Conservation (phyloP, 78 protist genomes). For the Polysphondylium violaceum region DNA sequence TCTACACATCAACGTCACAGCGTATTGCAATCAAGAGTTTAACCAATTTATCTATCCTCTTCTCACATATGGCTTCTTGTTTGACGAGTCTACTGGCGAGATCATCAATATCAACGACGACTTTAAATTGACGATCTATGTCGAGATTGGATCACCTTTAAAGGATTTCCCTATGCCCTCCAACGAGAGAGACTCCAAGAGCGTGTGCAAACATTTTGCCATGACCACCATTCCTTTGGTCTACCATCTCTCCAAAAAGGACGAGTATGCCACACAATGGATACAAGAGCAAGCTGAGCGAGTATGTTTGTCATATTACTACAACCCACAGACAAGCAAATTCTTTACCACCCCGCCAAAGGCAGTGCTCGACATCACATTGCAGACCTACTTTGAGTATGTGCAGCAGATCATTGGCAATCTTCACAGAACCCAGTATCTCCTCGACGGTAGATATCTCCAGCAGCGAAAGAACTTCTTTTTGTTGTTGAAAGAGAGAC, state of each 20-base stretch:
- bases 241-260: background rate
- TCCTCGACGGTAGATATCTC: background rate
- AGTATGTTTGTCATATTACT: constrained; percentile 18
- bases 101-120: background rate
- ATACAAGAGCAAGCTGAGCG: background rate
- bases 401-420: background rate
- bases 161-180: too few species aligned
- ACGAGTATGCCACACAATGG: constrained; percentile 18
- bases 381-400: background rate
- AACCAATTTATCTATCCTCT: constrained; percentile 38
- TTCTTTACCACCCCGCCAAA: background rate
- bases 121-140: background rate
- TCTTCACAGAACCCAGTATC: background rate
- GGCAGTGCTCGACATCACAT: background rate
- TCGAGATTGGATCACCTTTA: constrained; percentile 41
- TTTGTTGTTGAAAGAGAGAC: constrained; percentile 7
- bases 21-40: background rate
- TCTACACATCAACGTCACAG: constrained; percentile 6
- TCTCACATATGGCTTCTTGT: constrained; percentile 22
- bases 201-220: too few species aligned
- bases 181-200: too few species aligned
- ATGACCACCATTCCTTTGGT: constrained; percentile 25
- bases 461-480: constrained; percentile 32
- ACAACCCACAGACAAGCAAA: too few species aligned
- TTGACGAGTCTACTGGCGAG: constrained; percentile 12